These are phyloP conservation scores for Sugiyamaella marilandica DNA, from an alignment of 805 yeast genomes.

Conservation along the genomic window DNA sequence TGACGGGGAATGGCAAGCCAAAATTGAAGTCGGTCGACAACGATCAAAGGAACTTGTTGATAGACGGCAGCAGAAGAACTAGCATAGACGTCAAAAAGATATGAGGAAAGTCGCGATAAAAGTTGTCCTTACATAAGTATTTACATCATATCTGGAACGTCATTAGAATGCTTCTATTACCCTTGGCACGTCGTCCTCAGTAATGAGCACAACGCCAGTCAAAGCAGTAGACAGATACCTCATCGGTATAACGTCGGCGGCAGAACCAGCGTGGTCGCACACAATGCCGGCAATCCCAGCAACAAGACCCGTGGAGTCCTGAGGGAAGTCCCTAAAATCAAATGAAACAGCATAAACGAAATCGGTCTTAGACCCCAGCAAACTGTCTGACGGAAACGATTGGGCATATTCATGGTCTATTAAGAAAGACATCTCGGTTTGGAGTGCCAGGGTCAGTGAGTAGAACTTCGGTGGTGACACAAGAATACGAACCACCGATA, in stretches of 20 bases:
- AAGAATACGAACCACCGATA: slow-evolving; percentile 39
- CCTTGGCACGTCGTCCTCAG: slow-evolving; percentile 39
- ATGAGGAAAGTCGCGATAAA: background rate
- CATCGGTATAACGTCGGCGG: slow-evolving; percentile 40
- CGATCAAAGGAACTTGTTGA: background rate
- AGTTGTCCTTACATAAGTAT: background rate
- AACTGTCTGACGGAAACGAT: slow-evolving; percentile 44
- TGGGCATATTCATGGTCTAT: slow-evolving; percentile 21
- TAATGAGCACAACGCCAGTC: slow-evolving; percentile 56
- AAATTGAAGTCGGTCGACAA: slow-evolving; percentile 11
- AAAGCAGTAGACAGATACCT: slow-evolving; percentile 56
- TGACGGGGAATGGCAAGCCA: slow-evolving; percentile 21
- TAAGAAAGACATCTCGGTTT: slow-evolving; percentile 29
- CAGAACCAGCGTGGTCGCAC: slow-evolving; percentile 30
- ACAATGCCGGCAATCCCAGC: slow-evolving; percentile 57
- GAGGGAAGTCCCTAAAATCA: slow-evolving; percentile 49
- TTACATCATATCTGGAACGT: background rate
- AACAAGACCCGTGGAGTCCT: slow-evolving; percentile 61
- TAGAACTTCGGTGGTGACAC: slow-evolving; percentile 27
- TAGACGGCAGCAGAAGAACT: background rate
- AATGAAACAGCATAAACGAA: slow-evolving; percentile 52
- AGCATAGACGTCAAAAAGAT: background rate
- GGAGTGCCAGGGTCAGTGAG: slow-evolving; percentile 29
- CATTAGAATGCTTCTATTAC: background rate
- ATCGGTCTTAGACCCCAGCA: slow-evolving; percentile 57